These are phyloP conservation scores for Pistacia integerrima DNA, from an alignment of 345 rosid species.

Conservation along the genomic window DNA sequence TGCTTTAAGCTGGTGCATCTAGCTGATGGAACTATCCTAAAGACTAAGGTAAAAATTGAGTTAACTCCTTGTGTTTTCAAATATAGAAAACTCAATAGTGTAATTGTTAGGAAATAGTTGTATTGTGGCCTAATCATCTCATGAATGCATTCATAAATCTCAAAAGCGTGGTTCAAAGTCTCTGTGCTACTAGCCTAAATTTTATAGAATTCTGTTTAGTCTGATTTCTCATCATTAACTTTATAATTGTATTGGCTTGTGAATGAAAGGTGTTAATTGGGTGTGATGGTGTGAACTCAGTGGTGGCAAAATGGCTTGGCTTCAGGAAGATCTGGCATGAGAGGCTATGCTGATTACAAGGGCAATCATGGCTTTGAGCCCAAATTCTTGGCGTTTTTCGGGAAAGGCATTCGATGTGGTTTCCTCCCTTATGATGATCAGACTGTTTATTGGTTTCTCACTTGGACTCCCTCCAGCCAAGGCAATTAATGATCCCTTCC, in stretches of 20 bases:
- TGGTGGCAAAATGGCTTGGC: slow-evolving; percentile 66
- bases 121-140: neutral
- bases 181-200: slow-evolving; percentile 28
- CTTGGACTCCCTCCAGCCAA: slow-evolving; percentile 25
- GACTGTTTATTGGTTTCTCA: slow-evolving; percentile 35
- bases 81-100: neutral
- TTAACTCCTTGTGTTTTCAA: neutral
- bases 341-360: slow-evolving; percentile 1
- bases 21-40: slow-evolving; percentile 56
- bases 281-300: slow-evolving; percentile 74
- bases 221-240: neutral
- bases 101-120: neutral
- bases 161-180: no score
- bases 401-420: slow-evolving; percentile 4
- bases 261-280: slow-evolving; percentile 59
- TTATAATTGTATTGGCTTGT: neutral
- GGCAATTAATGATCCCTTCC: slow-evolving; percentile 27
- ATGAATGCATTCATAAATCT: slow-evolving; percentile 32
- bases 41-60: slow-evolving; percentile 51
- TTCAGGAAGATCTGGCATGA: slow-evolving; percentile 9
- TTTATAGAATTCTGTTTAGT: neutral
- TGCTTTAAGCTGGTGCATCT: slow-evolving; percentile 55
- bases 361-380: slow-evolving; percentile 4
- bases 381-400: neutral
- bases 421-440: slow-evolving; percentile 14